Evolutionary conservation across 78 protist species (phyloP).

Genomic region (Acrasis kona): DNA sequence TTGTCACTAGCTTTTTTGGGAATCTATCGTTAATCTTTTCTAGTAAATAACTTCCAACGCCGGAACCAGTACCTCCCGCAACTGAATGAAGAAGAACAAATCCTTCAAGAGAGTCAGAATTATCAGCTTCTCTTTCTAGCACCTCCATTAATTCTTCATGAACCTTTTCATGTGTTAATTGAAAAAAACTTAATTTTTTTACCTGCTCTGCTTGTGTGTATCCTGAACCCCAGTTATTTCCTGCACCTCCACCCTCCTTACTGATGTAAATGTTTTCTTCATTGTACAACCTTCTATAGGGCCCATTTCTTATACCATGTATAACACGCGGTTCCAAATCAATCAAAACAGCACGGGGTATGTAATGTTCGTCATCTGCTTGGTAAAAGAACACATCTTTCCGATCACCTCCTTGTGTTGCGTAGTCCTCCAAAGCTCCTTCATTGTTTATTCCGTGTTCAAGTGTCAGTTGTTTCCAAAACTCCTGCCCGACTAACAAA

Average conservation of each 20-base stretch:
- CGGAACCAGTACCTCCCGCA: slow-evolving; percentile 99
- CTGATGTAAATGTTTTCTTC: slow-evolving; percentile 80
- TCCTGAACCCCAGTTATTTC: slow-evolving; percentile 94
- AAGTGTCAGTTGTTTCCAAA: slow-evolving; percentile 92
- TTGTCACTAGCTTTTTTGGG: slow-evolving; percentile 95
- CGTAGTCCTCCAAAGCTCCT: slow-evolving; percentile 79
- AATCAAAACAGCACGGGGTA: slow-evolving; percentile 92
- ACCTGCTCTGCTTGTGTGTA: background rate
- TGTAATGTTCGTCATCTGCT: slow-evolving; percentile 97
- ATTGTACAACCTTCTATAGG: slow-evolving; percentile 66
- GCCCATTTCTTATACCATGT: slow-evolving; percentile 28
- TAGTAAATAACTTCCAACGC: slow-evolving; percentile 89
- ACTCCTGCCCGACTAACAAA: slow-evolving; percentile 90
- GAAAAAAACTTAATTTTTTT: slow-evolving; percentile 6
- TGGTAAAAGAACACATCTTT: slow-evolving; percentile 98
- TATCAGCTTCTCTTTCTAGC: slow-evolving; percentile 97
- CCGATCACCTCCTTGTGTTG: slow-evolving; percentile 71
- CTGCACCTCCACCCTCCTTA: slow-evolving; percentile 91
- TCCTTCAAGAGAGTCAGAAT: slow-evolving; percentile 86
- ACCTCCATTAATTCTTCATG: slow-evolving; percentile 80
- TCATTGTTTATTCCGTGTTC: slow-evolving; percentile 94
- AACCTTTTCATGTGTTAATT: slow-evolving; percentile 10
- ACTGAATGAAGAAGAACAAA: slow-evolving; percentile 90
- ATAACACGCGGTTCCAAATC: slow-evolving; percentile 97
- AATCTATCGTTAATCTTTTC: slow-evolving; percentile 85